Base-by-base conservation (phyloP, 352 stramenopile species). In the Phytophthora vignae region DNA sequence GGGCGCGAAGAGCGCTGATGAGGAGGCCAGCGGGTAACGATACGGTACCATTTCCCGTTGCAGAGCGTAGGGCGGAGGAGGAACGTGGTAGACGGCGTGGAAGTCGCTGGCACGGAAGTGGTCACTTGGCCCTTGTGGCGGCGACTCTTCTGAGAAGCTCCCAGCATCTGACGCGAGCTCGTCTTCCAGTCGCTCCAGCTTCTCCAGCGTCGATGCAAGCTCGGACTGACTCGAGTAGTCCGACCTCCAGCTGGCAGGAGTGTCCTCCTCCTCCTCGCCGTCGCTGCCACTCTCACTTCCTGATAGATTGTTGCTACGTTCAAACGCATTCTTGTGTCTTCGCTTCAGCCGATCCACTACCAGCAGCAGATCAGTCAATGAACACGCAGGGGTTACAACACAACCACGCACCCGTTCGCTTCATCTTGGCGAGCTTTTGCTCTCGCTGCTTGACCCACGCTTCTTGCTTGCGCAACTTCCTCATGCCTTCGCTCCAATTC, bases 361-460 rank as follows among this genome's bases (percentile, higher is more conserved):
- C 46, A 15, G 17, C 14, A 63, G 8, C 55, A 9, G n/a, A 14
- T 49, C 42, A 9, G 48, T 44, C 15, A 12, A 25, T 27, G 42
- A 40, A 42, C 2, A 57, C 0, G 6, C 19, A 22, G 33, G 44
- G 25, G 21, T 50, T 12, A 7, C 40, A 52, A 4, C 14, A 22
- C 2, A 25, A 1, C 6, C 22, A 40, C 38, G 3, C 44, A 78
- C 73, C 76, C 72, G 49, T 66, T 21, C 58, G 68, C 69, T 68
- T 66, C 79, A 88, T 77, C 15, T 81, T 73, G 0, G 65, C 50
- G 9, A 92, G 60, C 38, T 88, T 90, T 27, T 67, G 66, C 62
- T 92, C 73, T 36, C 84, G 73, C 19, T 72, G 70, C 21, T 82
- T 70, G 52, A 90, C 65, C 84, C 84, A 92, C 29, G 58, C 54